Percentiles rank a stretch among this genome's conserved stretches.
Evolutionary conservation across 2,329 filamentous ascomycete genomes (phyloP).

Genomic region (Atkinsonella texensis): DNA sequence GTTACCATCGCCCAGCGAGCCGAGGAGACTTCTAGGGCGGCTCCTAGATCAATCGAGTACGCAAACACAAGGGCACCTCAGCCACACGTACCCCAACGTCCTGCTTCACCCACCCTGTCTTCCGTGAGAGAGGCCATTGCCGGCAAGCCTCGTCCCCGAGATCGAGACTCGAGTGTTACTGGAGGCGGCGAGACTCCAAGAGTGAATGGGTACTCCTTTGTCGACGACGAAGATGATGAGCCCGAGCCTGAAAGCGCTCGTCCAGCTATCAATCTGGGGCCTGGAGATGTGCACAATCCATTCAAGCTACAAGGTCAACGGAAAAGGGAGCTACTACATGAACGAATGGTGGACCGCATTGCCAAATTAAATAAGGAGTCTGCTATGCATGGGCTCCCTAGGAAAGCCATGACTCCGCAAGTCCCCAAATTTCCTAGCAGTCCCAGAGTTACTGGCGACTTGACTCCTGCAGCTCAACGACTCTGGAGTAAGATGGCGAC

Average conservation of each 20-base stretch:
- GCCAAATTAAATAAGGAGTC: constrained; percentile 57
- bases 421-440: constrained; percentile 61
- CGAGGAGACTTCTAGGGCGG: constrained; percentile 59
- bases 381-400: constrained; percentile 45
- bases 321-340: constrained; percentile 68
- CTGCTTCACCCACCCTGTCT: constrained; percentile 72
- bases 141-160: constrained; percentile 50
- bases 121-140: constrained; percentile 76
- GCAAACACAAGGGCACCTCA: constrained; percentile 69
- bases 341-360: constrained; percentile 75
- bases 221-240: constrained; percentile 62
- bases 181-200: constrained; percentile 69
- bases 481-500: constrained; percentile 51
- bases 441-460: constrained; percentile 39
- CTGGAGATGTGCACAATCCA: constrained; percentile 56
- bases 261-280: constrained; percentile 44
- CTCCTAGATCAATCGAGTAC: constrained; percentile 67
- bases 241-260: constrained; percentile 13
- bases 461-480: constrained; percentile 66
- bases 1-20: constrained; percentile 56
- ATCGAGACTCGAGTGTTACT: constrained; percentile 44
- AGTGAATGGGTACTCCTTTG: constrained; percentile 89
- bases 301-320: constrained; percentile 69
- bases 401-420: constrained; percentile 45
- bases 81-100: constrained; percentile 30